Base-by-base conservation (phyloP, 768 basidiomycete species). In the Amanita molliuscula region DNA sequence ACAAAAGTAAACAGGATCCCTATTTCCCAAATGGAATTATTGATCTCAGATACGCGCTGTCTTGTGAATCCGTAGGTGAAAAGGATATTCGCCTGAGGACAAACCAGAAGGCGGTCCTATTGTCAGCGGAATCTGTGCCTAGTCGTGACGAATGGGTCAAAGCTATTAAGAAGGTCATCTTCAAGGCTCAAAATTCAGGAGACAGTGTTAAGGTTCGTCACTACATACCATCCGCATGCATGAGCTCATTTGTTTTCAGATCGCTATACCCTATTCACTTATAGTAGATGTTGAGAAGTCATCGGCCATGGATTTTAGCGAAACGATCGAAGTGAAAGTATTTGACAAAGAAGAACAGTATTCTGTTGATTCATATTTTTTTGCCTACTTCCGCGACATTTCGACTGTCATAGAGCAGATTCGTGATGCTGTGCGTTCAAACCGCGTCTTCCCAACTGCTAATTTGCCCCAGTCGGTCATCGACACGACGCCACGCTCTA, bases 1-100 rank as follows among this genome's bases (percentile, higher is more conserved):
- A 52, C 44, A 26, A 31, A 47, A 21, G 25, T 28, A 21, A 21
- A 40, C 53, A 95, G 92, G 93, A 99, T 58, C 95, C 94, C 1
- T 99, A 99, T 66, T 99, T 99, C 64, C 89, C 94, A 9, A 88
- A 93, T 56, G 96, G 93, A 21, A 92, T 97, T 50, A 76, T 94
- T n/a, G 92, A 96, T 59, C 69, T 99, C 28, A 88, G 93, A 53
- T 98, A 98, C 65, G 87, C 88, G 6, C 85, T 90, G 40, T 78
- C 86, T 20, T 96, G 95, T 62, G 94, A 97, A 48, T 71, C 88
- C 0, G 66, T 73, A 3, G 77, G 79, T 11, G 86, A 92, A 57
- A 85, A 75, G 58, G 88, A 82, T 38, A 83, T 97, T 60, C 85
- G 86, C 41, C 64, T 97, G 18, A 73, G 88, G 28, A 94, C 92